These are phyloP conservation scores for Mycena latifolia DNA, from an alignment of 768 basidiomycete genomes.

Conservation along the genomic window DNA sequence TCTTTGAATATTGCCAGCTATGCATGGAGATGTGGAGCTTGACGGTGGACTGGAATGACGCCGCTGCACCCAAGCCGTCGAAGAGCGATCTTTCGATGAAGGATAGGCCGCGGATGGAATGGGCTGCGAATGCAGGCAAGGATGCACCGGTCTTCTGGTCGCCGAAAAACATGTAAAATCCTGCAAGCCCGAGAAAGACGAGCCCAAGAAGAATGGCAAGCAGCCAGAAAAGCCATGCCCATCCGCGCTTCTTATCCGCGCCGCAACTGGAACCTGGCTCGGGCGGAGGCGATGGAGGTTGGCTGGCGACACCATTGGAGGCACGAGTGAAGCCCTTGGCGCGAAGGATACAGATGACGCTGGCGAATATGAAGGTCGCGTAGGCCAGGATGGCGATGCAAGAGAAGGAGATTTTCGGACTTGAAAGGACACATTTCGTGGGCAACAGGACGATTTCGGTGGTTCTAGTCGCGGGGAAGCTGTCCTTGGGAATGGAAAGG, in stretches of 20 bases:
- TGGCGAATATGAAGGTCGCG: neutral
- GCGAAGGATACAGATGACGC: conserved; percentile 6
- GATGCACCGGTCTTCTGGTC: no score
- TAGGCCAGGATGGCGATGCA: conserved; percentile 9
- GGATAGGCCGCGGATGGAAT: neutral
- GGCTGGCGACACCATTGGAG: conserved; percentile 16
- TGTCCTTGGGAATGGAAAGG: neutral
- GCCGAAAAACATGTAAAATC: neutral
- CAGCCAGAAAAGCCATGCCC: neutral
- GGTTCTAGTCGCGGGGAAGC: neutral
- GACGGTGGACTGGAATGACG: neutral
- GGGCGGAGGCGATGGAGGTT: conserved; percentile 5
- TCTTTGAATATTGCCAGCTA: neutral
- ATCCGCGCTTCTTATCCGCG: neutral
- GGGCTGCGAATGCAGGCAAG: neutral
- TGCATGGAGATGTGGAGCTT: neutral
- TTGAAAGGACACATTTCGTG: conserved; percentile 10
- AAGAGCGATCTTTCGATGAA: neutral
- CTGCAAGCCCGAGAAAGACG: neutral
- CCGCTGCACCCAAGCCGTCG: neutral
- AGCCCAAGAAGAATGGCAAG: neutral
- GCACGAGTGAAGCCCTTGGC: neutral
- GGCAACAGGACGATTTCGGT: conserved; percentile 1
- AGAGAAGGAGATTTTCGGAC: neutral
- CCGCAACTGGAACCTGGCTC: neutral